phyloP scores from a whole-genome alignment of 2,329 filamentous ascomycete species.

The Ascochyta clinopodiicola region DNA sequence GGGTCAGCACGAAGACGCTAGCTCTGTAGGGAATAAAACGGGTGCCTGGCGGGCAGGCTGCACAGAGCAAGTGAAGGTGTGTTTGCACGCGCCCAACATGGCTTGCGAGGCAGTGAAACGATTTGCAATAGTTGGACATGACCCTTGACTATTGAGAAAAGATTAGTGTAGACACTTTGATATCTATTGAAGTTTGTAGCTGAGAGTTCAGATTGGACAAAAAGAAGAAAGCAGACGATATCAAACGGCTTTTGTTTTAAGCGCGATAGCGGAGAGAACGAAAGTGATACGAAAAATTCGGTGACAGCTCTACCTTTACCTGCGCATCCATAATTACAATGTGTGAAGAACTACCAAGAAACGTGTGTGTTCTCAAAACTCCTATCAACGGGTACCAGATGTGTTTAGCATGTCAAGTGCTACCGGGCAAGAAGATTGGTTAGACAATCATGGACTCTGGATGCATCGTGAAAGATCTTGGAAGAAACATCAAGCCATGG shows the following conservation, averaged over 20 bases:
- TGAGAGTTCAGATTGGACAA: too few relatives aligned
- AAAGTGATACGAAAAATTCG: not conserved
- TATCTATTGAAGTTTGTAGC: too few relatives aligned
- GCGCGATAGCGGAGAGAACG: not conserved
- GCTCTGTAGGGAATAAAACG: not conserved
- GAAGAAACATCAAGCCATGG: not conserved
- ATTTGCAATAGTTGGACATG: too few relatives aligned
- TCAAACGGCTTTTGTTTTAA: not conserved
- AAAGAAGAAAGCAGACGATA: too few relatives aligned
- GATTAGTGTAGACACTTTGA: too few relatives aligned
- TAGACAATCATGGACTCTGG: not conserved
- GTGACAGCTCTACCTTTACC: not conserved
- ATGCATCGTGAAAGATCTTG: not conserved
- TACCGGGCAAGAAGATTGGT: not conserved
- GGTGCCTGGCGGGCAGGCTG: not conserved
- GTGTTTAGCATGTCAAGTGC: not conserved
- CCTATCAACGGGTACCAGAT: not conserved
- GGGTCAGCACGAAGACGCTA: not conserved
- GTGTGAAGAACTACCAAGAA: not conserved
- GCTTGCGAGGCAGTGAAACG: too few relatives aligned
- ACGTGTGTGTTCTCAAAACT: not conserved
- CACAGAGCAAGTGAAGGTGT: conserved; percentile 8
- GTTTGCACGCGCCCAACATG: not conserved
- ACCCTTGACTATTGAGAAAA: too few relatives aligned
- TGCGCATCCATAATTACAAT: not conserved